A percentile compares a stretch with the other conserved stretches of the same genome.
These are phyloP conservation scores for Colletotrichum tofieldiae DNA, from an alignment of 2,329 filamentous ascomycete genomes.

Conservation along the genomic window DNA sequence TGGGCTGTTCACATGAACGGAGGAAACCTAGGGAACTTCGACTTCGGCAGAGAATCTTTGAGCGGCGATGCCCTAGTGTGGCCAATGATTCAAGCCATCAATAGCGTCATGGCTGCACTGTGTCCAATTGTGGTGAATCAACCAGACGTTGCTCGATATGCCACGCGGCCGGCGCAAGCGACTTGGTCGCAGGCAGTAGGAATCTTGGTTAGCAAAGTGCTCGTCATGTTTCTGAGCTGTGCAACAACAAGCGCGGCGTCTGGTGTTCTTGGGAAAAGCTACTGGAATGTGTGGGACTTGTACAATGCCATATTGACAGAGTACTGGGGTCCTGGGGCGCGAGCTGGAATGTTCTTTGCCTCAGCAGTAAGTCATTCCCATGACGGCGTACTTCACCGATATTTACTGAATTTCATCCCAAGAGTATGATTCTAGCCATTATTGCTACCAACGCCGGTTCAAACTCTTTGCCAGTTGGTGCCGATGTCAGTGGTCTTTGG, in stretches of 20 bases:
- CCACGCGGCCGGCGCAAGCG: slow-evolving; percentile 45
- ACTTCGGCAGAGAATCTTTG: slow-evolving; percentile 34
- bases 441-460: slow-evolving; percentile 47
- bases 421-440: slow-evolving; percentile 42
- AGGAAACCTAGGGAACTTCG: slow-evolving; percentile 47
- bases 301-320: slow-evolving; percentile 56
- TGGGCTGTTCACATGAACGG: slow-evolving; percentile 68
- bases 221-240: slow-evolving; percentile 59
- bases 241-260: slow-evolving; percentile 56
- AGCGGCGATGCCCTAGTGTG: slow-evolving; percentile 51
- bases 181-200: slow-evolving; percentile 52
- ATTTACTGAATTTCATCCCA: neutral
- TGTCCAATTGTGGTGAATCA: slow-evolving; percentile 55
- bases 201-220: slow-evolving; percentile 55
- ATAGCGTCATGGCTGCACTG: slow-evolving; percentile 58
- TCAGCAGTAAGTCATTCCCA: slow-evolving; percentile 42
- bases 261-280: slow-evolving; percentile 53
- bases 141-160: slow-evolving; percentile 59
- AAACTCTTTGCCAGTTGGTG: slow-evolving; percentile 53
- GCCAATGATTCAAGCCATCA: slow-evolving; percentile 59
- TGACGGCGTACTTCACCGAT: too few relatives aligned
- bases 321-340: slow-evolving; percentile 55
- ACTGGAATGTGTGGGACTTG: slow-evolving; percentile 64
- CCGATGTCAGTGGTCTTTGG: slow-evolving; percentile 50
- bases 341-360: slow-evolving; percentile 58